Evolutionary conservation across 2,329 filamentous ascomycete species (phyloP), one percentile per base, ranked within the genome.

Genomic region (Aspergillus awamori): DNA sequence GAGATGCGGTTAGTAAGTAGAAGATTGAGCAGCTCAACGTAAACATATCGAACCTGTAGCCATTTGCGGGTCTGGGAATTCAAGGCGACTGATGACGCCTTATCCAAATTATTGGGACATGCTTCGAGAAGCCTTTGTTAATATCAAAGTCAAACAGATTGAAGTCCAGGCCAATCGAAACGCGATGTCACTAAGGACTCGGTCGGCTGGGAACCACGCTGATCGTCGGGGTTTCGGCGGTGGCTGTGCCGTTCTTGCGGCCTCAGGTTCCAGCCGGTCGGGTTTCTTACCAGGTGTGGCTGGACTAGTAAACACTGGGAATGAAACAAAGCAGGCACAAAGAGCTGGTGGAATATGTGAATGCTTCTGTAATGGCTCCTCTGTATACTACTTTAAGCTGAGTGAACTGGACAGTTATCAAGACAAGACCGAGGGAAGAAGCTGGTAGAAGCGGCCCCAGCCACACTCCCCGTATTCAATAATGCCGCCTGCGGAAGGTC

Each of bases 31-130:
- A 33, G 26, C 28, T 48, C 15, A 38, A 20, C 4, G n/a, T 48
- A 15, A 41, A 24, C n/a, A 20, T 17, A 60, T 58, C 67, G 41
- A 56, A 70, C 68, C 68, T 68, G 68, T 70, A 65, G 68, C 68
- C 68, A 70, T 70, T 61, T 63, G 41, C 24, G 47, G 43, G 53
- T 11, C n/a, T n/a, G 30, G 6, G 54, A 22, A 45, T 49, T 30
- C 6, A 52, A 62, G 57, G 45, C 54, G 45, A 53, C 53, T 24
- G 24, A 52, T 13, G 41, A 53, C 56, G 28, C 41, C 54, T 39
- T 30, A 41, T 58, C 64, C 51, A 66, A 52, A 65, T 61, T 62
- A 68, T 67, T 57, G 53, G 39, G 38, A 30, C 53, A 55, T 55
- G 45, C 41, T 20, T 24, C 8, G 13, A 13, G 7, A 45, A 13